phyloP scores from a whole-genome alignment of 169 alveolate genomes.

The Cryptosporidium ubiquitum region DNA sequence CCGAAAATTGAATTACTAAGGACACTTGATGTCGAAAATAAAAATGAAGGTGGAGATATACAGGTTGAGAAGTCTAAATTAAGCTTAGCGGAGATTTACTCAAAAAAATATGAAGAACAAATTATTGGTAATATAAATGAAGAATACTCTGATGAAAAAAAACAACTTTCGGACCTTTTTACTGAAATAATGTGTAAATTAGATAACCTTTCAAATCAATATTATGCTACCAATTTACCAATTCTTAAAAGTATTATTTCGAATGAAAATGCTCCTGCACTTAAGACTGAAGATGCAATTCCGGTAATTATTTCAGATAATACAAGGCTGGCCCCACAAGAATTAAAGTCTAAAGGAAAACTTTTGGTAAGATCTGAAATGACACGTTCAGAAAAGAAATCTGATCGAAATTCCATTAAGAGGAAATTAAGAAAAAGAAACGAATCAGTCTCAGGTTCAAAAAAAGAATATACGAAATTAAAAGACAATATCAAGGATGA shows the following conservation, averaged over 20 bases:
- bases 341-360: slow-evolving; percentile 24
- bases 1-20: neutral
- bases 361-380: slow-evolving; percentile 14
- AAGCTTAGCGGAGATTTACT: slow-evolving; percentile 48
- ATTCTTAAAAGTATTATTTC: neutral
- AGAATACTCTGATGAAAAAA: slow-evolving; percentile 9
- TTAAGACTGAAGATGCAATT: slow-evolving; percentile 57
- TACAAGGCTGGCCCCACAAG: slow-evolving; percentile 46
- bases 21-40: neutral
- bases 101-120: slow-evolving; percentile 57
- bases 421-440: neutral
- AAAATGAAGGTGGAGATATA: neutral
- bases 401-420: slow-evolving; percentile 10
- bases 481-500: neutral
- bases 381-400: slow-evolving; percentile 34
- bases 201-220: slow-evolving; percentile 57
- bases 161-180: neutral
- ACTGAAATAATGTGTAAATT: slow-evolving; percentile 29
- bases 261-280: slow-evolving; percentile 34
- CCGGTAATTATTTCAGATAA: slow-evolving; percentile 55
- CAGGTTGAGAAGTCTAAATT: slow-evolving; percentile 41
- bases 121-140: slow-evolving; percentile 35
- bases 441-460: neutral
- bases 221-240: slow-evolving; percentile 25
- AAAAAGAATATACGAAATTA: neutral